Evolutionary conservation across 345 rosid genomes (phyloP).

Genomic region (Linum usitatissimum): DNA sequence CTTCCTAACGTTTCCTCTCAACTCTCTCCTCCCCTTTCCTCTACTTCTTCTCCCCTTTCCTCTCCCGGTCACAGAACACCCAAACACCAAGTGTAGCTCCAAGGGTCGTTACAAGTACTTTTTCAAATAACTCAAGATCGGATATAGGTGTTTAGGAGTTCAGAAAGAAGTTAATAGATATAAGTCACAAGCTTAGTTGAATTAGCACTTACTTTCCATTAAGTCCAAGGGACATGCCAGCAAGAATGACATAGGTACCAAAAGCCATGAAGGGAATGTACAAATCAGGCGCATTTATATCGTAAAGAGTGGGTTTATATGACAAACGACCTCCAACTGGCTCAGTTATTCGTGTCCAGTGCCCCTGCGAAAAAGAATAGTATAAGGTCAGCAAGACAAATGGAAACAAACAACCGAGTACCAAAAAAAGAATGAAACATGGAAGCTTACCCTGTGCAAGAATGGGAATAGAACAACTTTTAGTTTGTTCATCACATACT

Average conservation of each 20-base stretch:
- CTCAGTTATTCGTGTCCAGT: conserved; percentile 86
- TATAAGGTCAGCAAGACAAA: background rate
- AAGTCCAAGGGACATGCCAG: conserved; percentile 75
- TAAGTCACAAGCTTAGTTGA: background rate
- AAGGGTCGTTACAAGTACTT: too few relatives aligned
- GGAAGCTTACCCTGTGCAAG: conserved; percentile 66
- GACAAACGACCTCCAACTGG: conserved; percentile 98
- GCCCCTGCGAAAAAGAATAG: conserved; percentile 43
- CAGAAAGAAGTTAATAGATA: background rate
- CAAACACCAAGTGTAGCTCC: too few relatives aligned
- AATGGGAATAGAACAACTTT: conserved; percentile 87
- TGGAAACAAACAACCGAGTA: background rate
- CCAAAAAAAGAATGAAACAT: conserved; percentile 1
- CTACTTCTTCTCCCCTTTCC: too few relatives aligned
- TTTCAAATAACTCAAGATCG: too few relatives aligned
- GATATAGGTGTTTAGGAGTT: background rate
- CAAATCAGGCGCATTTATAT: conserved; percentile 89
- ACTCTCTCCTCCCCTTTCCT: too few relatives aligned
- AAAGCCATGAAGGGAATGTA: conserved; percentile 97
- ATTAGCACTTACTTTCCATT: conserved; percentile 62
- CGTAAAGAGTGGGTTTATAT: conserved; percentile 84
- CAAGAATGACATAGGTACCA: conserved; percentile 77
- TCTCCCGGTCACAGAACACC: too few relatives aligned
- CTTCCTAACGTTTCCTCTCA: too few relatives aligned
- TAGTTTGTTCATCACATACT: conserved; percentile 92